phyloP scores from a whole-genome alignment of 352 stramenopile genomes.

The Blastocystis sp. region DNA sequence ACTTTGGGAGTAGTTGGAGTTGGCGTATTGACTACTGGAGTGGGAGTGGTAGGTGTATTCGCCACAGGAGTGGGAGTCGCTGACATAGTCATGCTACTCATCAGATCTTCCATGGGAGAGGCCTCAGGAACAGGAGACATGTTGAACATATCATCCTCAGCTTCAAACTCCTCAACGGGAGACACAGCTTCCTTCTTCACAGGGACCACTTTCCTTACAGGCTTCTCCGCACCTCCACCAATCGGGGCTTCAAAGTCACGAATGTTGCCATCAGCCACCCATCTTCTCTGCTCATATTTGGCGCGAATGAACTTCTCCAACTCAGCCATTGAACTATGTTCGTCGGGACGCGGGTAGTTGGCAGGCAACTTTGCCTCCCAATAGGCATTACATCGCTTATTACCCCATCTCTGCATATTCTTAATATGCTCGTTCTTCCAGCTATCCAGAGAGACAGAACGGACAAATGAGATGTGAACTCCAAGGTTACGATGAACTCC shows the following conservation, averaged over 20 bases:
- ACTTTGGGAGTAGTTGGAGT: background rate
- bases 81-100: background rate
- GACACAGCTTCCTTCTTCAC: conserved; percentile 16
- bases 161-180: background rate
- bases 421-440: conserved; percentile 81
- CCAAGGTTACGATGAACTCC: conserved; percentile 83
- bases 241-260: background rate
- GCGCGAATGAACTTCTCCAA: conserved; percentile 63
- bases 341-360: conserved; percentile 59
- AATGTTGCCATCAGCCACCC: conserved; percentile 35
- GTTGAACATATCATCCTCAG: conserved; percentile 25
- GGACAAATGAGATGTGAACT: conserved; percentile 84
- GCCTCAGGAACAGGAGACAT: conserved; percentile 34
- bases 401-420: conserved; percentile 83
- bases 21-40: background rate
- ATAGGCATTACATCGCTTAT: conserved; percentile 74
- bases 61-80: background rate
- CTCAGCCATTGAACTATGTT: conserved; percentile 52
- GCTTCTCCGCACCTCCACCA: background rate
- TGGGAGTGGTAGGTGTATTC: background rate
- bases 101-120: background rate
- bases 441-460: conserved; percentile 79
- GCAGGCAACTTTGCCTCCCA: conserved; percentile 64
- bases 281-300: conserved; percentile 64
- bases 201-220: conserved; percentile 14